Base-by-base conservation (phyloP, 1,284 basidiomycete genomes). In the Cutaneotrichosporon spelunceum region DNA sequence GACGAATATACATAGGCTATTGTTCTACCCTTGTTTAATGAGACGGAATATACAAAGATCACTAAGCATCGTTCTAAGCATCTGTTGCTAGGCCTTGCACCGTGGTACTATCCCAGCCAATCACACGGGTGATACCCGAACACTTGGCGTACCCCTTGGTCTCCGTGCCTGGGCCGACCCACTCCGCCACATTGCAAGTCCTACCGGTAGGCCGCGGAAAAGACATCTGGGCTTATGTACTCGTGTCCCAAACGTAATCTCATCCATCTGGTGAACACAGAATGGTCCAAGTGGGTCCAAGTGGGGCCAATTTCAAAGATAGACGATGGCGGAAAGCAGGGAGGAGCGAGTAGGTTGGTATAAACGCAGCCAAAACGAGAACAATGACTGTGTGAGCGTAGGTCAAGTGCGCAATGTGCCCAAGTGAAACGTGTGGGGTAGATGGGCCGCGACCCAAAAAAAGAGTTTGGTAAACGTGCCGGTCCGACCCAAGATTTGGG, bases 381-480 rank as follows among this genome's bases (percentile, higher is more conserved):
- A 39, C 9, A 16, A 14, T 39, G 13, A 39, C 13, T 16, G 36
- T n/a, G 9, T 7, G 19, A 19, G 19, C 14, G 19, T n/a, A 19
- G 39, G 39, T n/a, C 4, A 19, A 42, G 39, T 42, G 39, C 39
- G n/a, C 19, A 42, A 13, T 52, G 50, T 52, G 50, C 16, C 50
- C 30, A 52, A 52, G 50, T 52, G 50, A 52, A 52, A 52, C 50
- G 11, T 9, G 11, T 21, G 30, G 50, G 50, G 30, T 33, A 34
- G 24, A 24, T 23, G 50, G 50, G 50, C 50, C 50, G 50, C 50
- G 50, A 52, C 50, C 10, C 13, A 3, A n/a, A 13, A 33, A 33
- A 23, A 23, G 21, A 47, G 45, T 47, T 47, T 47, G 45, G 45
- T 47, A 47, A 47, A 26, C 24, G 45, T 24, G 23, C 45, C 45